phyloP scores from a whole-genome alignment of 2,329 filamentous ascomycete species.

The Tolypocladium capitatum region DNA sequence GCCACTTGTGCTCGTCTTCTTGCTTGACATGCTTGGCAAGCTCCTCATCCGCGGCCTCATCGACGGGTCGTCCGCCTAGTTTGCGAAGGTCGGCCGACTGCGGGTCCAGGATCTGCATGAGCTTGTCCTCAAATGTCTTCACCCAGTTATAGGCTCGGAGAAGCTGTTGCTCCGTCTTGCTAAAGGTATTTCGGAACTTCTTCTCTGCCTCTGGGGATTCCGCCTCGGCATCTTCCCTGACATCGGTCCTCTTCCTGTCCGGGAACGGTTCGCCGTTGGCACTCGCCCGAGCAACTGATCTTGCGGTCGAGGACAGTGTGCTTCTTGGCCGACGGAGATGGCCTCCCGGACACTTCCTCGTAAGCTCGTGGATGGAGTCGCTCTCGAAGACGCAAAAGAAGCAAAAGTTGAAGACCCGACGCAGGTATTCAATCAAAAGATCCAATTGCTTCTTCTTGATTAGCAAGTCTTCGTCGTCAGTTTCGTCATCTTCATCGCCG shows the following conservation, averaged over 20 bases:
- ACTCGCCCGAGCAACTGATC: slow-evolving; percentile 74
- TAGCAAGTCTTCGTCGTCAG: slow-evolving; percentile 79
- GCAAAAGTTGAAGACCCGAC: slow-evolving; percentile 95
- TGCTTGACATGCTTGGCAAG: slow-evolving; percentile 82
- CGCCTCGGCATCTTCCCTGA: slow-evolving; percentile 47
- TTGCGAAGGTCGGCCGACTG: slow-evolving; percentile 79
- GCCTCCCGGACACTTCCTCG: slow-evolving; percentile 91
- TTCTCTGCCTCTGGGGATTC: slow-evolving; percentile 44
- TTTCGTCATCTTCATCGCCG: slow-evolving; percentile 80
- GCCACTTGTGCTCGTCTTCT: slow-evolving; percentile 92
- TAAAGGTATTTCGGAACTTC: slow-evolving; percentile 54
- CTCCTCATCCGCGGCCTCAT: slow-evolving; percentile 80
- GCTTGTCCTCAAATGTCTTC: slow-evolving; percentile 94
- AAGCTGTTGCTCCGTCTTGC: slow-evolving; percentile 80
- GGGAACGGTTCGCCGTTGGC: slow-evolving; percentile 75
- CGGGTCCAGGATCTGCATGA: slow-evolving; percentile 83
- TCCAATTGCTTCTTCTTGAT: slow-evolving; percentile 96
- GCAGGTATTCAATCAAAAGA: slow-evolving; percentile 88
- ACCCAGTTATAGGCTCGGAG: slow-evolving; percentile 98
- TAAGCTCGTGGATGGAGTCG: slow-evolving; percentile 91
- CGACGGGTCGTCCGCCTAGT: slow-evolving; percentile 73
- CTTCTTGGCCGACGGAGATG: slow-evolving; percentile 84
- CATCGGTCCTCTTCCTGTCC: slow-evolving; percentile 59
- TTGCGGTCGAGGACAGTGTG: slow-evolving; percentile 70
- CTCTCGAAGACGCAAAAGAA: slow-evolving; percentile 99